A percentile compares a stretch with the other conserved stretches of the same genome.
phyloP scores from a whole-genome alignment of 1,139 yeast species.

The Blastobotrys indianensis region DNA sequence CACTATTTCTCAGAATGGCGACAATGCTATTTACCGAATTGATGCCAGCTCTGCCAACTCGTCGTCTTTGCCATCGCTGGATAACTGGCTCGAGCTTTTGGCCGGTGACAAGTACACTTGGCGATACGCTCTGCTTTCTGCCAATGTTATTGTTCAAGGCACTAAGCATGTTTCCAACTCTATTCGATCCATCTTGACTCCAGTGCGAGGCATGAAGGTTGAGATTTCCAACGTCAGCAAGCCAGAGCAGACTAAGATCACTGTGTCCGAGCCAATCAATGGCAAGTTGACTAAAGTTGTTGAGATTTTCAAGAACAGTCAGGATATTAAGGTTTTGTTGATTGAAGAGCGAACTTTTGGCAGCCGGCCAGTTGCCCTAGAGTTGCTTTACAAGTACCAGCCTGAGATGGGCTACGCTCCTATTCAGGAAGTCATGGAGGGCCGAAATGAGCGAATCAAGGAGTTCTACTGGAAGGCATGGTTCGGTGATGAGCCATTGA shows the following conservation, averaged over 20 bases:
- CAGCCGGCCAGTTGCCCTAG: constrained; percentile 63
- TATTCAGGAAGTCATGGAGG: constrained; percentile 81
- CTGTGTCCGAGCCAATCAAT: constrained; percentile 63
- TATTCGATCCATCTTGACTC: constrained; percentile 71
- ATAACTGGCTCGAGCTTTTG: constrained; percentile 69
- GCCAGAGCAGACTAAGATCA: constrained; percentile 52
- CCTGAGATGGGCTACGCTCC: constrained; percentile 94
- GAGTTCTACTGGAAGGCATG: constrained; percentile 96
- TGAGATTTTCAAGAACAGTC: constrained; percentile 45
- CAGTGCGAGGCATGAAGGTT: constrained; percentile 59
- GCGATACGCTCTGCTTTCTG: constrained; percentile 85
- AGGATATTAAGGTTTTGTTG: constrained; percentile 59
- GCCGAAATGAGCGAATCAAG: constrained; percentile 88
- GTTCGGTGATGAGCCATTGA: constrained; percentile 69
- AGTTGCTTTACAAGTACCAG: constrained; percentile 70
- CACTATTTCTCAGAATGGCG: constrained; percentile 34
- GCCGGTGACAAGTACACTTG: constrained; percentile 79
- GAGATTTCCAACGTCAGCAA: constrained; percentile 51
- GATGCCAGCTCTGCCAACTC: constrained; percentile 42
- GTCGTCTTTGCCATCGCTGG: constrained; percentile 32
- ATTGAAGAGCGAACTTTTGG: constrained; percentile 89
- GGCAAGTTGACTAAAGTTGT: constrained; percentile 71
- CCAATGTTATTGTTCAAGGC: constrained; percentile 80
- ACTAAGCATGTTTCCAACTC: constrained; percentile 74
- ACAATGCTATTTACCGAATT: constrained; percentile 44